Conservation (phyloP, 2,329 filamentous ascomycete genomes). For the Phaeosphaeriaceae sp. region DNA sequence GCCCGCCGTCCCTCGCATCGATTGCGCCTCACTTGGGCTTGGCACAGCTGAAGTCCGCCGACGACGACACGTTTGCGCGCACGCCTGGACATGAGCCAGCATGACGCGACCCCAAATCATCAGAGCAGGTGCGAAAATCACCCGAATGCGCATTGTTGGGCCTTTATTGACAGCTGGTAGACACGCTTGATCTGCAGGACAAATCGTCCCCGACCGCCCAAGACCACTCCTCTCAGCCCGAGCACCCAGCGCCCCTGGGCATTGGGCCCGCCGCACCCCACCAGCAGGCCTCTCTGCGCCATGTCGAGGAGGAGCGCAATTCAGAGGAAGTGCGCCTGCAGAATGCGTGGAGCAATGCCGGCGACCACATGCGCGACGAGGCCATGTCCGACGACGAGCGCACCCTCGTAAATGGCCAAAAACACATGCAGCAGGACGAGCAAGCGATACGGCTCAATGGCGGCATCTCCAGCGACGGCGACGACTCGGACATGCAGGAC, state of each 20-base stretch:
- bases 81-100: slow-evolving; percentile 44
- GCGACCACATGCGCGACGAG: slow-evolving; percentile 49
- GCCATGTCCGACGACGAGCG: slow-evolving; percentile 68
- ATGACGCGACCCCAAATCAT: slow-evolving; percentile 66
- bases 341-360: slow-evolving; percentile 56
- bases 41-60: slow-evolving; percentile 20
- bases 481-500: slow-evolving; percentile 65
- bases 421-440: slow-evolving; percentile 35
- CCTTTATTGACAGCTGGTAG: slow-evolving; percentile 58
- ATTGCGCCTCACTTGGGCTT: slow-evolving; percentile 38
- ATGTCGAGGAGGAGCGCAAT: slow-evolving; percentile 75
- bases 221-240: slow-evolving; percentile 71
- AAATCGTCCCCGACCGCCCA: slow-evolving; percentile 82
- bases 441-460: slow-evolving; percentile 45
- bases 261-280: slow-evolving; percentile 73
- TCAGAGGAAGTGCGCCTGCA: slow-evolving; percentile 75
- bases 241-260: slow-evolving; percentile 59
- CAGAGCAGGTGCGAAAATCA: slow-evolving; percentile 56
- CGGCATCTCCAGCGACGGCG: slow-evolving; percentile 40
- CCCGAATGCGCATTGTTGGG: not conserved
- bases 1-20: slow-evolving; percentile 31
- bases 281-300: slow-evolving; percentile 83
- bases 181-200: slow-evolving; percentile 94
- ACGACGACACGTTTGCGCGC: slow-evolving; percentile 10
- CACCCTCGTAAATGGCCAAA: slow-evolving; percentile 26